Base-by-base conservation (phyloP, 164 flowering plant genomes). In the Dillenia suffruticosa region DNA sequence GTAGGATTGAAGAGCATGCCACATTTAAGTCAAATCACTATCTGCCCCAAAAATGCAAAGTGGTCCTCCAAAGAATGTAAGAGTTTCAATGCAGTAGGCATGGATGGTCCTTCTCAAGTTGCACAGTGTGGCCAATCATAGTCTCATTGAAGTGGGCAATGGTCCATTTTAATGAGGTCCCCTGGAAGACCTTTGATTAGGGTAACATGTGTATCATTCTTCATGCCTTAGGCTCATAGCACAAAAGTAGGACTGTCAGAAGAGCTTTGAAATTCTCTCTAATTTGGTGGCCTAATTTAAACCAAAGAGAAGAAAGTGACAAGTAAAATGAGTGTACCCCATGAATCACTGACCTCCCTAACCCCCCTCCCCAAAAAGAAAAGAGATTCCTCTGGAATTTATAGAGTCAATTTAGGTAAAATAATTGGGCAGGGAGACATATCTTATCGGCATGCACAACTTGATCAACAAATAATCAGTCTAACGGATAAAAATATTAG, bases 91-190 rank as follows among this genome's bases (percentile, higher is more conserved):
- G 57, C 59, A 9, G 59, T 15, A 47, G 40, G 62, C 24, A 51
- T 50, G 57, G 62, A 15, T 62, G 65, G 60, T 61, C 61, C 70
- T 51, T 57, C 62, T 44, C 56, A 64, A 32, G 46, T 64, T 40
- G 46, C 44, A 50, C 7, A 63, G 32, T 26, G 32, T n/a, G 19
- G 15, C 46, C 44, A 65, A 64, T 63, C 59, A 44, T 58, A 16
- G 45, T 49, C 14, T 49, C 49, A 19, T 65, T 44, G 46, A 46
- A 40, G 46, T 9, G 43, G 49, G 59, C 59, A 56, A 3, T 56
- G 8, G 11, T 43, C 16, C 1, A 56, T 32, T 32, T 43, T 56
- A 8, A 14, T 56, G 14, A 6, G 59, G 48, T 44, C 19, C 59
- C 59, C 59, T 9, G 15, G 47, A 43, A 8, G 19, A 47, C 44